A percentile compares a stretch with the other conserved stretches of the same genome.
phyloP scores from a whole-genome alignment of 176 grass and related monocot species.

The Guadua angustifolia region DNA sequence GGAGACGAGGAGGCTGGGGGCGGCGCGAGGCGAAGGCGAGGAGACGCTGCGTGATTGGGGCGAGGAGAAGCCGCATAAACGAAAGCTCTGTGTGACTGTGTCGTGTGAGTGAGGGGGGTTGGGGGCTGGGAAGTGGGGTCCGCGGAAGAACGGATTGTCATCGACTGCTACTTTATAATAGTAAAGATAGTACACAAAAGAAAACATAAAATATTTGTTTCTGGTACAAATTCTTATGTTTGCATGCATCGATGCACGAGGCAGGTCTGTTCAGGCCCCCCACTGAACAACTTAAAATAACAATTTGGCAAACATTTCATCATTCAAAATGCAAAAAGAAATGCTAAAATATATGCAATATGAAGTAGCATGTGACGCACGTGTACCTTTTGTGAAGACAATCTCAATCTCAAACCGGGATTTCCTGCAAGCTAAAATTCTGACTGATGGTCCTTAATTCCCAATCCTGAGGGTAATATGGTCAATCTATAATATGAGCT shows the following conservation, averaged over 20 bases:
- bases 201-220: neutral
- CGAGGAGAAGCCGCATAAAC: no score
- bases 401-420: neutral
- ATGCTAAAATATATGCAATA: neutral
- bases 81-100: no score
- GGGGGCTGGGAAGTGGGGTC: no score
- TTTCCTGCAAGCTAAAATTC: neutral
- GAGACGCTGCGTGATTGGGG: no score
- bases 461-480: neutral
- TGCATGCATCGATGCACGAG: neutral
- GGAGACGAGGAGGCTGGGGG: no score
- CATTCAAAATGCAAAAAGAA: neutral
- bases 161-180: no score
- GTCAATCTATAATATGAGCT: neutral
- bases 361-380: slow-evolving; percentile 19
- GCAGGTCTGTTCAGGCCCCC: neutral
- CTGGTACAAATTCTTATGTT: neutral
- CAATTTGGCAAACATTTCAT: slow-evolving; percentile 2
- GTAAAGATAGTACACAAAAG: neutral
- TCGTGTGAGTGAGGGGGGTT: no score
- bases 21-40: no score
- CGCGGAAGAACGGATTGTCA: no score
- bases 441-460: slow-evolving; percentile 18
- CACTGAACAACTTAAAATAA: neutral
- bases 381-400: slow-evolving; percentile 6